Conservation (phyloP, 495 filamentous ascomycete genomes). For the Bacidia rubella region DNA sequence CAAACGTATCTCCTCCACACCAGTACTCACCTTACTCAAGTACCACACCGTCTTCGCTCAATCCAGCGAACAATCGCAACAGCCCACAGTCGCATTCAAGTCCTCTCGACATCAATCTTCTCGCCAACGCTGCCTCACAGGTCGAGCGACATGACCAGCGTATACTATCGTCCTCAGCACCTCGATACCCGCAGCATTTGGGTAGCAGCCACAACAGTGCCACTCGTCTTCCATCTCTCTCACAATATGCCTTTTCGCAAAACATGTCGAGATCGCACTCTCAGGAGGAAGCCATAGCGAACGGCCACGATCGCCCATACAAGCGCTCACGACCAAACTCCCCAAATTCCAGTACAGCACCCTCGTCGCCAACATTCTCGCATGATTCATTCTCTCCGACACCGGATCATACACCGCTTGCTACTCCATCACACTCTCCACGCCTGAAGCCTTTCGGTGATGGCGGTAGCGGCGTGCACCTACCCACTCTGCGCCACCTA, state of each 20-base stretch:
- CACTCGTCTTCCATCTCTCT: conserved; percentile 60
- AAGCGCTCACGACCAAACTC: conserved; percentile 88
- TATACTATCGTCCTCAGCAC: conserved; percentile 7
- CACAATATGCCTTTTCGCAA: conserved; percentile 61
- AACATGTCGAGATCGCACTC: conserved; percentile 87
- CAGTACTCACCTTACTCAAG: conserved; percentile 66
- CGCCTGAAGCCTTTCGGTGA: conserved; percentile 64
- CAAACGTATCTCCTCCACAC: conserved; percentile 91
- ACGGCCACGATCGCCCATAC: conserved; percentile 58
- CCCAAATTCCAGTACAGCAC: conserved; percentile 74
- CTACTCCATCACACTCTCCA: conserved; percentile 90
- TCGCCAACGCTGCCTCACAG: conserved; percentile 82
- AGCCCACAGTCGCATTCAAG: conserved; percentile 21
- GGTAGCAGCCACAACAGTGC: conserved; percentile 29
- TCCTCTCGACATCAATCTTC: conserved; percentile 66
- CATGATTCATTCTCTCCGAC: conserved; percentile 93
- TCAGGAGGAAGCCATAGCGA: conserved; percentile 50
- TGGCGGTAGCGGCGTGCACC: conserved; percentile 45
- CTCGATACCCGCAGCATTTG: conserved; percentile 27
- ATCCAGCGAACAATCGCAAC: conserved; percentile 45
- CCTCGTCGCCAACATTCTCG: conserved; percentile 95
- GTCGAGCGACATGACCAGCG: conserved; percentile 60
- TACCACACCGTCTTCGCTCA: conserved; percentile 46
- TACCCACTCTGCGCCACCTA: conserved; percentile 81
- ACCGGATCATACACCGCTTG: conserved; percentile 90